Evolutionary conservation across 2,329 filamentous ascomycete species (phyloP).

Genomic region (Lachnellula arida): DNA sequence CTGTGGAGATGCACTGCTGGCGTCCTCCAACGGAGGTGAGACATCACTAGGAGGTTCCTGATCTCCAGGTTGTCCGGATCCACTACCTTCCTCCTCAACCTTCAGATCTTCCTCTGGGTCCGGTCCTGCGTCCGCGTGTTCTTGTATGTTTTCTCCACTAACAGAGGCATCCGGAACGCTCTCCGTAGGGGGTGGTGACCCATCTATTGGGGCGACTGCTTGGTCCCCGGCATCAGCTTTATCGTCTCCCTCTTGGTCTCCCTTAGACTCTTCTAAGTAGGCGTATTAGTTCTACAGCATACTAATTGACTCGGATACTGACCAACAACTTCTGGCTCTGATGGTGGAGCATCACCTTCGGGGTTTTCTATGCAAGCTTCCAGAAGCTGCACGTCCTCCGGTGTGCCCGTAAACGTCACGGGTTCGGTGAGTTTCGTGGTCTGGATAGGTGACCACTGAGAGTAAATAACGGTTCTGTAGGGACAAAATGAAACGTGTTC

Average conservation of each 20-base stretch:
- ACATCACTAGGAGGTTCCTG: neutral
- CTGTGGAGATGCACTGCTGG: neutral
- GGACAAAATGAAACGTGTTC: slow-evolving; percentile 30
- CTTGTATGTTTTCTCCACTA: neutral
- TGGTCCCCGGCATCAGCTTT: neutral
- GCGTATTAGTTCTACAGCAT: neutral
- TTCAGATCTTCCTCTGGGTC: neutral
- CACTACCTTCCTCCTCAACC: neutral
- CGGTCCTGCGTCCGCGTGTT: slow-evolving; percentile 1
- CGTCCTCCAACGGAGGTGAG: neutral
- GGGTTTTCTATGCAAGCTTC: slow-evolving; percentile 15
- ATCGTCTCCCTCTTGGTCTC: slow-evolving; percentile 1
- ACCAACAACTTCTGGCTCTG: slow-evolving; percentile 11
- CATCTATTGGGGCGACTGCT: neutral
- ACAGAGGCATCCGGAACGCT: neutral
- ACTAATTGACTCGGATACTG: slow-evolving; percentile 2
- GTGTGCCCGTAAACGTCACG: slow-evolving; percentile 19
- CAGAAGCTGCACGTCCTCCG: slow-evolving; percentile 17
- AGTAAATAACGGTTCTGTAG: slow-evolving; percentile 24
- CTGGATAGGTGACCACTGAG: slow-evolving; percentile 24
- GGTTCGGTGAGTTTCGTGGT: slow-evolving; percentile 19
- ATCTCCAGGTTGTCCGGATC: neutral
- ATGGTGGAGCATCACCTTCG: neutral
- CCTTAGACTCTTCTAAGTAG: neutral
- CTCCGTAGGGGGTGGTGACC: neutral